Evolutionary conservation across 441 rosid species (phyloP).

Genomic region (Corymbia citriodora): DNA sequence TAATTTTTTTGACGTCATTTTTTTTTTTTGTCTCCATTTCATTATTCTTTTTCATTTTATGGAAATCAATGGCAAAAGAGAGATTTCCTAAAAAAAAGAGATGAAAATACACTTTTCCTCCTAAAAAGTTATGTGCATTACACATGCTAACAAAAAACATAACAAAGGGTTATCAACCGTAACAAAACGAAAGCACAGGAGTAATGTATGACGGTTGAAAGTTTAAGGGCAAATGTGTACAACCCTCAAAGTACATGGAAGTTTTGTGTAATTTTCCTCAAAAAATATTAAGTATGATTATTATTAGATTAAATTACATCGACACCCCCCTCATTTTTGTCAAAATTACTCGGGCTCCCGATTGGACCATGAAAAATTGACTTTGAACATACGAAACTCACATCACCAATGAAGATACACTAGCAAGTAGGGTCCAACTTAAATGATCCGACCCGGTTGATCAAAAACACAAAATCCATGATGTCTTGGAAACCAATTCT

Average conservation of each 20-base stretch:
- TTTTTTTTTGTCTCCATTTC: background rate
- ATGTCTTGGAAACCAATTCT: background rate
- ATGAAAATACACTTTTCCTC: background rate
- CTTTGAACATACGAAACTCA: background rate
- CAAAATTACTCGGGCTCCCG: background rate
- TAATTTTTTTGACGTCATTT: background rate
- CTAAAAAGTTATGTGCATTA: background rate
- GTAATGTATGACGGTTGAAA: background rate
- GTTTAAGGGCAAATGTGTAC: background rate
- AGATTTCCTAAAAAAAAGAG: background rate
- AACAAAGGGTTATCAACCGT: fast-evolving
- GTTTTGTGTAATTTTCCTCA: background rate
- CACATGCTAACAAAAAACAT: background rate
- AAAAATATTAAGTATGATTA: background rate
- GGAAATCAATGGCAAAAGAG: background rate
- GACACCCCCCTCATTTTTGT: background rate
- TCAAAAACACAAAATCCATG: background rate
- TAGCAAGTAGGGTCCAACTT: background rate
- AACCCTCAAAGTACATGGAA: background rate
- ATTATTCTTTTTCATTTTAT: background rate
- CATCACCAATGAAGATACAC: background rate
- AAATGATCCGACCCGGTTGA: background rate
- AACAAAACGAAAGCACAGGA: background rate
- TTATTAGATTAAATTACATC: background rate
- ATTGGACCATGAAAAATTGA: background rate